Base-by-base conservation (phyloP, 2,329 filamentous ascomycete species). In the Zasmidium citrigriseum region DNA sequence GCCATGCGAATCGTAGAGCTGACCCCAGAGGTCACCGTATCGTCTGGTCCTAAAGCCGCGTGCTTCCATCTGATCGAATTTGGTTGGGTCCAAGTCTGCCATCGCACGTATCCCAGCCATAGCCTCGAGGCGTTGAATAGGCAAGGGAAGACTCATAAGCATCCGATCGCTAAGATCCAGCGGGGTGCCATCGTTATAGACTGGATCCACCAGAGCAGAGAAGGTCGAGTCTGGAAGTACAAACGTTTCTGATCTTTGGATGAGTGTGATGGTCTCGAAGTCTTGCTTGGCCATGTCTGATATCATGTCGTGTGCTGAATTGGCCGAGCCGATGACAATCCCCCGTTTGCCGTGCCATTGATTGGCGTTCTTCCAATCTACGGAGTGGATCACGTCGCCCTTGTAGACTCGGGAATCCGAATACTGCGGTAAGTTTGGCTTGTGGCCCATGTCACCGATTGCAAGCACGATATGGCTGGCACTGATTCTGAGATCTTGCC, bases 231-330 rank as follows among this genome's bases (percentile, higher is more conserved):
- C 65, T 4, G 74, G 74, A 18, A 73, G 54, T 1, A 73, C 65
- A 66, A 72, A 75, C 22, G 63, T 63, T 18, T 38, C 45, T 20
- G 50, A 55, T 29, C 78, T 74, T 61, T 81, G 79, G 1, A 80
- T 65, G 59, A 81, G 75, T 5, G 78, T 81, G 34, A 64, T 59
- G 16, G 75, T 71, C 44, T 72, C 69, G 21, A 76, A 52, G 1
- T 73, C 75, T 9, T 74, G 75, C 16, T 73, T 70, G 48, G 73
- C 70, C 71, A 79, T 80, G 65, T 80, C 76, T 61, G 76, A 71
- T 4, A 78, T 75, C 20, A 80, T 73, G 64, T 80, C 78, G 64
- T 80, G 78, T 2, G 75, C 77, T 1, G 78, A 78, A 62, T 80
- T 80, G 47, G 76, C 80, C 20, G 74, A 75, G 25, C 79, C 79